Base-by-base conservation (phyloP, 306 rosid species). In the Cucurbita argyrosperma region DNA sequence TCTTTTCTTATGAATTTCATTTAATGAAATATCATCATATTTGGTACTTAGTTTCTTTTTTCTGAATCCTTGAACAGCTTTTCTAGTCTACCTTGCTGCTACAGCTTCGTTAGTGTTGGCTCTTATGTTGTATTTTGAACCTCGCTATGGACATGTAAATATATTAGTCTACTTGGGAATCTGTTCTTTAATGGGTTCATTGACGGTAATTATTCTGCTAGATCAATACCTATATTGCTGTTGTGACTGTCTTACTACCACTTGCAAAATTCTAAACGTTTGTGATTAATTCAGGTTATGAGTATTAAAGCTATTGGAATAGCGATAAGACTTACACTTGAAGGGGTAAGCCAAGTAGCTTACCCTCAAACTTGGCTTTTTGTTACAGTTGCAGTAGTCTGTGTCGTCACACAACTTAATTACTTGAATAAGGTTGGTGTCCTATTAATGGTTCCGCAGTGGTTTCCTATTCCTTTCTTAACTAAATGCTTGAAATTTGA, bases 331-430 rank as follows among this genome's bases (percentile, higher is more conserved):
- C 92, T 94, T 57, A 89, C 98, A 19, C 75, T 93, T 56, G 97
- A 90, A 75, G 98, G 98, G 46, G 82, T 84, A 51, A 90, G 86
- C 81, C 97, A 94, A 76, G 56, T 86, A 71, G 91, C 90, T 40
- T 90, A 90, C 78, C 98, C 97, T 23, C 98, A 94, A 83, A 89
- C 96, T 69, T 94, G 97, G 98, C 87, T 94, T 79, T 94, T 94
- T 56, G 37, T 91, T 68, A 77, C 91, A 14, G 95, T 91, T 56
- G 92, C 97, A 7, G 76, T 78, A 57, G 89, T 94, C 74, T 90
- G 97, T 21, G 92, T 94, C 69, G 59, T 90, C 79, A 91, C 96
- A 65, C 97, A 94, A 83, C 74, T 94, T 78, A 94, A 90, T 85
- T 94, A 94, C 85, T 87, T 91, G 65, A 94, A 94, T 88, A 94